Conservation (phyloP, 371 early-diverging fungal genomes). For the Syncephalastrum racemosum region DNA sequence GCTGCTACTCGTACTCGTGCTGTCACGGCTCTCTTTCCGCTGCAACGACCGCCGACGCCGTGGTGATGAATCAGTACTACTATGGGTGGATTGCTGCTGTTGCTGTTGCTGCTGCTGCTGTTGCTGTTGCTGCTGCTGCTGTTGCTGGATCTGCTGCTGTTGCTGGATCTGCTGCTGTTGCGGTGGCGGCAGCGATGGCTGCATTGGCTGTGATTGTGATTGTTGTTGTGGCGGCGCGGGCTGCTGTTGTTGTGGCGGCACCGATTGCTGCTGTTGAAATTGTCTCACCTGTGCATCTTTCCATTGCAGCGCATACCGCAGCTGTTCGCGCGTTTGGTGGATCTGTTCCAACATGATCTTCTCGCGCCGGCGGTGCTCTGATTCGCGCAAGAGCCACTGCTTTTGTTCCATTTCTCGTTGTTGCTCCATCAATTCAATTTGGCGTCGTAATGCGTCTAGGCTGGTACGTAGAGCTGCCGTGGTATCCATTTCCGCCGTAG, state of each 20-base stretch:
- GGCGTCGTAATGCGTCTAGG: slow-evolving; percentile 12
- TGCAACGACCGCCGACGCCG: no score
- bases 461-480: slow-evolving; percentile 5
- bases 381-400: slow-evolving; percentile 13
- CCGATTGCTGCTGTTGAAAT: slow-evolving; percentile 1
- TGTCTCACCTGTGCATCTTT: neutral
- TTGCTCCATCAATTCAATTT: slow-evolving; percentile 12
- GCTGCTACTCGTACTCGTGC: no score
- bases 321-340: slow-evolving; percentile 9
- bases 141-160: no score
- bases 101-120: no score
- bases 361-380: slow-evolving; percentile 13
- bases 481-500: neutral
- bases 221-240: slow-evolving; percentile 7
- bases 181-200: neutral
- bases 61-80: no score
- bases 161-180: slow-evolving; percentile 2
- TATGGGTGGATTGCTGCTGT: no score
- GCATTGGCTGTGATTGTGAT: slow-evolving; percentile 1
- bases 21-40: no score
- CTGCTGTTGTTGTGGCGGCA: slow-evolving; percentile 4
- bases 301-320: neutral
- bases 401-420: slow-evolving; percentile 12
- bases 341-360: slow-evolving; percentile 11
- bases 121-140: no score